A percentile compares a stretch with the other conserved stretches of the same genome.
phyloP scores from a whole-genome alignment of 768 basidiomycete species.

The Coprinopsis sp. region DNA sequence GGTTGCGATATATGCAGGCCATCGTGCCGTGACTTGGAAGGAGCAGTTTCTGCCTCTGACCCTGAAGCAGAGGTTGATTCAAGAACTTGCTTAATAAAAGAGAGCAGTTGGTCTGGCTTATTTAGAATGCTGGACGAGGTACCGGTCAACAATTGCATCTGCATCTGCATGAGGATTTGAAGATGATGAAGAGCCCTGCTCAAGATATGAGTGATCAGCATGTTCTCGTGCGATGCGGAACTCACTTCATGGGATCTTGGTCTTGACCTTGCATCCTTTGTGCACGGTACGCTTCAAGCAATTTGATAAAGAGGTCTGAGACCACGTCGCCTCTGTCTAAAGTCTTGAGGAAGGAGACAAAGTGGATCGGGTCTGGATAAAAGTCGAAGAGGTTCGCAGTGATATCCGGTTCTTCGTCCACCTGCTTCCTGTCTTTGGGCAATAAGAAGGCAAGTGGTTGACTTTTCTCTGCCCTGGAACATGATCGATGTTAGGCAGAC shows the following conservation, averaged over 20 bases:
- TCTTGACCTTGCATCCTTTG: constrained; percentile 30
- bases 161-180: constrained; percentile 80
- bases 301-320: constrained; percentile 66
- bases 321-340: constrained; percentile 66
- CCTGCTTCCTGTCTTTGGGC: constrained; percentile 41
- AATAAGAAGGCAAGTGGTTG: constrained; percentile 42
- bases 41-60: constrained; percentile 17
- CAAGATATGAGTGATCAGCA: not conserved
- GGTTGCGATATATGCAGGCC: constrained; percentile 26
- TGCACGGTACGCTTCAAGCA: constrained; percentile 66
- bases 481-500: not conserved
- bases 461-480: constrained; percentile 20
- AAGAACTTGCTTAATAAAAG: constrained; percentile 78
- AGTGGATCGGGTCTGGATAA: constrained; percentile 71
- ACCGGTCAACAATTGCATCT: constrained; percentile 56
- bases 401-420: constrained; percentile 39
- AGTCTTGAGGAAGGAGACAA: constrained; percentile 60
- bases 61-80: constrained; percentile 35
- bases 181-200: constrained; percentile 65
- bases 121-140: constrained; percentile 52
- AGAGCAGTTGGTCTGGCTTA: constrained; percentile 70
- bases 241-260: constrained; percentile 51
- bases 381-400: constrained; percentile 59
- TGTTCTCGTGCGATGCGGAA: not conserved
- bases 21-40: constrained; percentile 6